These are phyloP conservation scores for Iris pallida DNA, from an alignment of 116 monocot species.

Conservation along the genomic window DNA sequence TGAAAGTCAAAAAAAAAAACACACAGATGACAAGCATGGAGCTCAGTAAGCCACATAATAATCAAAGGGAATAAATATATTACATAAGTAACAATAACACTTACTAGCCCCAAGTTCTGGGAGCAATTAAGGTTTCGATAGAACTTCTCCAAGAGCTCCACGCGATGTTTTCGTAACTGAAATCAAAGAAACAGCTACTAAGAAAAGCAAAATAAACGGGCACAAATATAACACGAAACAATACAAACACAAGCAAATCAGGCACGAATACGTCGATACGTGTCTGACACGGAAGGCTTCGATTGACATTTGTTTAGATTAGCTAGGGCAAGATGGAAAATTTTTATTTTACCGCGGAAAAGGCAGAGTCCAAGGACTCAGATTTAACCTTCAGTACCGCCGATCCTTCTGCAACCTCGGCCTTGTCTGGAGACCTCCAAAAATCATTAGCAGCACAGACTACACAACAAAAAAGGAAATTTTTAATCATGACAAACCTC, in stretches of 20 bases:
- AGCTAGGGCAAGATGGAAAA: neutral
- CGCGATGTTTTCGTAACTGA: slow-evolving; percentile 61
- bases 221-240: no score
- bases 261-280: no score
- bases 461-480: neutral
- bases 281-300: no score
- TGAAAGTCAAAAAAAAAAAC: no score
- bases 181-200: neutral
- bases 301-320: no score
- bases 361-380: slow-evolving; percentile 42
- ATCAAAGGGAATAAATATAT: no score
- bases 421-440: slow-evolving; percentile 45
- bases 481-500: slow-evolving; percentile 33
- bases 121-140: slow-evolving; percentile 55
- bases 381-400: slow-evolving; percentile 45
- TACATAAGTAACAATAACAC: slow-evolving; percentile 1
- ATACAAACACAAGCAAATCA: no score
- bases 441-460: neutral
- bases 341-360: slow-evolving; percentile 32
- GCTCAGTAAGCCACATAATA: no score
- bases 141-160: slow-evolving; percentile 37
- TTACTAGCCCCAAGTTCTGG: slow-evolving; percentile 60
- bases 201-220: no score
- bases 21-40: no score
- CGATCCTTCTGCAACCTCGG: slow-evolving; percentile 34